Evolutionary conservation across 306 rosid species (phyloP).

Genomic region (Prunus armeniaca): DNA sequence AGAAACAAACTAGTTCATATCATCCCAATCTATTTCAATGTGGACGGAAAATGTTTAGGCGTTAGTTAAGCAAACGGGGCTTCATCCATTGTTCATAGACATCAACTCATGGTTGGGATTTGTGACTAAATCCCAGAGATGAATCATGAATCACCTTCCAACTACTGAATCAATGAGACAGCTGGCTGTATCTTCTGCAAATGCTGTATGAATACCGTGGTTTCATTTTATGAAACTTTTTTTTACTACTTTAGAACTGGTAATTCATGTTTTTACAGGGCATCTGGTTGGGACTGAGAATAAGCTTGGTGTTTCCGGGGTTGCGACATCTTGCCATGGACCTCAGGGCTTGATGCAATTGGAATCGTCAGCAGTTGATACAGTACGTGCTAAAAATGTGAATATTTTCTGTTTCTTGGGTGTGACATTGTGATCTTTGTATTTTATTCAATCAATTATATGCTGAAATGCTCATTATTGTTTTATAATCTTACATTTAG

Average conservation of each 20-base stretch:
- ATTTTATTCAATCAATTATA: not conserved
- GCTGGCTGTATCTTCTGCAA: conserved; percentile 31
- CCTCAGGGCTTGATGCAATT: conserved; percentile 30
- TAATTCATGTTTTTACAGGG: conserved; percentile 33
- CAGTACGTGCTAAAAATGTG: conserved; percentile 31
- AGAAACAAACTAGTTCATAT: conserved; percentile 22
- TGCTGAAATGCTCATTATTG: not conserved
- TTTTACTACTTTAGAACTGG: conserved; percentile 22
- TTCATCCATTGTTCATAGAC: conserved; percentile 28
- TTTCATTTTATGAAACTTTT: conserved; percentile 14
- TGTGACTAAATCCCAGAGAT: conserved; percentile 27
- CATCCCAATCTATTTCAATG: conserved; percentile 14
- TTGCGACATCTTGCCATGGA: conserved; percentile 34
- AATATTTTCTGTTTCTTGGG: not conserved
- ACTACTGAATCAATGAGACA: conserved; percentile 33
- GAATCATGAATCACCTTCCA: conserved; percentile 30
- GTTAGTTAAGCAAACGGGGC: conserved; percentile 22
- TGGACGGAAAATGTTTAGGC: conserved; percentile 27
- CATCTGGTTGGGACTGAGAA: conserved; percentile 31
- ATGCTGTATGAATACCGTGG: conserved; percentile 26
- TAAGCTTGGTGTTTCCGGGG: conserved; percentile 46
- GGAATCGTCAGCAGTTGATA: conserved; percentile 42
- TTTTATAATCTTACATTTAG: too few species aligned
- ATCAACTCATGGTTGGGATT: conserved; percentile 29
- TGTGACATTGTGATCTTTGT: not conserved